Percentiles rank a stretch among this genome's conserved stretches.
Evolutionary conservation across 805 yeast genomes (phyloP).

Genomic region (Cyberlindnera veronae): DNA sequence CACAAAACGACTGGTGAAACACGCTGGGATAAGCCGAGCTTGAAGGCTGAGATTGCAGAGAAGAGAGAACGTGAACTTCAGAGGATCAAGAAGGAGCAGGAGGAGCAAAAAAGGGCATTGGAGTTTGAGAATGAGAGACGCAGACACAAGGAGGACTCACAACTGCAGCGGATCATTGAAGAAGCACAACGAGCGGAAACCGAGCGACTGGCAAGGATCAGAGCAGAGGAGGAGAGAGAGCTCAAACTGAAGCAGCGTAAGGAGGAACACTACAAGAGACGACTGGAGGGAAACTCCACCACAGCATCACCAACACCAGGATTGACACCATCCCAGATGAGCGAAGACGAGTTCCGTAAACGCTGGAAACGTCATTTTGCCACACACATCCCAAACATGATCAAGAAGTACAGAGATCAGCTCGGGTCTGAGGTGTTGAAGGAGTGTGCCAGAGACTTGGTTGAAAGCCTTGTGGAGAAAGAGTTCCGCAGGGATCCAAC

Average conservation of each 20-base stretch:
- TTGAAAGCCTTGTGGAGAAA: conserved; percentile 60
- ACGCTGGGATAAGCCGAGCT: conserved; percentile 58
- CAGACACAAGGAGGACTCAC: conserved; percentile 12
- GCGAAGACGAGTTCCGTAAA: conserved; percentile 22
- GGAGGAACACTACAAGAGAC: conserved; percentile 32
- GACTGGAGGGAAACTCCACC: neutral
- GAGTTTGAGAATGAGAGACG: conserved; percentile 20
- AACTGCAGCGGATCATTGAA: conserved; percentile 37
- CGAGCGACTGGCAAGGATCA: conserved; percentile 25
- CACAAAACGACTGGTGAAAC: conserved; percentile 39
- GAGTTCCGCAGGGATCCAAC: conserved; percentile 56
- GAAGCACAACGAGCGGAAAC: conserved; percentile 33
- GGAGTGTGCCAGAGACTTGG: conserved; percentile 76
- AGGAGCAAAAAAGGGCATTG: conserved; percentile 26
- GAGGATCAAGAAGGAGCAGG: conserved; percentile 30
- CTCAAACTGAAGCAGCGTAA: conserved; percentile 26
- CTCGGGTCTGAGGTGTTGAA: conserved; percentile 74
- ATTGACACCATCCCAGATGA: neutral
- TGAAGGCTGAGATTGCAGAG: conserved; percentile 16
- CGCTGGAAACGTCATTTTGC: conserved; percentile 55
- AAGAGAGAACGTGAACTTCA: conserved; percentile 27
- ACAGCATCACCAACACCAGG: conserved; percentile 3
- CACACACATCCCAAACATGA: conserved; percentile 69
- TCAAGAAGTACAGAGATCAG: conserved; percentile 60
- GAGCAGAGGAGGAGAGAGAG: conserved; percentile 14